phyloP scores from a whole-genome alignment of 1,139 yeast genomes.

The Kurtzmaniella quercitrusa region DNA sequence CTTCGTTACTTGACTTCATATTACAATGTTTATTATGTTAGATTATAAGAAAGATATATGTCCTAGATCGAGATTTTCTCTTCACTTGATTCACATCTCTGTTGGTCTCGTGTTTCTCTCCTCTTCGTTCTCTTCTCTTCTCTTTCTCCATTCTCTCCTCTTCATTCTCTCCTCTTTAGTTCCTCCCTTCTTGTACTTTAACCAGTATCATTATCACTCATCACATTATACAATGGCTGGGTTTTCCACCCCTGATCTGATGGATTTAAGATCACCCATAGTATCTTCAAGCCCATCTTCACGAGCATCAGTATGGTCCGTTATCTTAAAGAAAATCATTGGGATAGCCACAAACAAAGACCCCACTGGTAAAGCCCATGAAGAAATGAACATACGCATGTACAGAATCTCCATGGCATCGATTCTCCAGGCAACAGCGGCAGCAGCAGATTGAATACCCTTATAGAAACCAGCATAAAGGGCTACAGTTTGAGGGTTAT shows the following conservation, averaged over 20 bases:
- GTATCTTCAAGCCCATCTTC: constrained; percentile 21
- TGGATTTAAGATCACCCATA: constrained; percentile 4
- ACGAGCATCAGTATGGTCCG: constrained; percentile 41
- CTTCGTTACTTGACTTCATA: too few species aligned
- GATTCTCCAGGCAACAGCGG: constrained; percentile 11
- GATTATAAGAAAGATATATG: too few species aligned
- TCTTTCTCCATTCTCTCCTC: too few species aligned
- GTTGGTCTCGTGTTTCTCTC: too few species aligned
- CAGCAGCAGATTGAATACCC: constrained; percentile 11
- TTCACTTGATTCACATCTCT: too few species aligned
- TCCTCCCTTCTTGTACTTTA: background rate
- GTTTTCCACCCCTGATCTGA: constrained; percentile 7
- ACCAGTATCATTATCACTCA: background rate
- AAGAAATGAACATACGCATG: constrained; percentile 7
- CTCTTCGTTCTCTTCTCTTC: too few species aligned
- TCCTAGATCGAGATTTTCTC: too few species aligned
- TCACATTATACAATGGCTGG: constrained; percentile 4
- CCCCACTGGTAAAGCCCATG: constrained; percentile 8
- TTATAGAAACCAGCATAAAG: constrained; percentile 11
- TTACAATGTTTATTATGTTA: too few species aligned
- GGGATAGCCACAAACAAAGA: constrained; percentile 29
- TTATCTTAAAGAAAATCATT: constrained; percentile 36
- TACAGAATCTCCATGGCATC: constrained; percentile 8
- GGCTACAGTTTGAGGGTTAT: constrained; percentile 9
- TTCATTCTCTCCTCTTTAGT: too few species aligned